Percentiles rank a stretch among this genome's conserved stretches.
Conservation (phyloP, 2,329 filamentous ascomycete genomes). For the Botrytis sinoallii region DNA sequence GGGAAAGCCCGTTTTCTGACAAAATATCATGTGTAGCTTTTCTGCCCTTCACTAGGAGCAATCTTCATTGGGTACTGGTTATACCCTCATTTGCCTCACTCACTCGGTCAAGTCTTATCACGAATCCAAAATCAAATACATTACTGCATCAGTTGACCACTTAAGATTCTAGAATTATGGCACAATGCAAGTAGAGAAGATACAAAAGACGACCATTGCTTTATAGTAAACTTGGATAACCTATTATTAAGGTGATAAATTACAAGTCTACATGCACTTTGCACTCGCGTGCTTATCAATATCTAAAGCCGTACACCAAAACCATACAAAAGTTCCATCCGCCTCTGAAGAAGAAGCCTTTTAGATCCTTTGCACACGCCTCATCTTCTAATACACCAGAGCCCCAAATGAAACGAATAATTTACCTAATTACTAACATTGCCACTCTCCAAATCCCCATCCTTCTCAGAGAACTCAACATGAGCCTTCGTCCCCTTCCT, state of each 20-base stretch:
- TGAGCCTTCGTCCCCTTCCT: not conserved
- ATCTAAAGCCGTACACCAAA: not conserved
- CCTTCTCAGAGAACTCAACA: not conserved
- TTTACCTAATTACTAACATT: not conserved
- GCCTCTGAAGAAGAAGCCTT: not conserved
- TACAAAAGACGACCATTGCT: too few species aligned
- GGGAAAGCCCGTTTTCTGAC: not conserved
- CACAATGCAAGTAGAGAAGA: not conserved
- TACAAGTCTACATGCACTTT: not conserved
- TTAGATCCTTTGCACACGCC: not conserved
- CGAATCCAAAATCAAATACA: not conserved
- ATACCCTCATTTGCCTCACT: not conserved
- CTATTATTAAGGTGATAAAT: not conserved
- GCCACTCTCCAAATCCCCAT: slow-evolving; percentile 1
- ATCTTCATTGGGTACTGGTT: not conserved
- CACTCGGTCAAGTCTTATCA: not conserved
- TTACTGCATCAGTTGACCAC: not conserved
- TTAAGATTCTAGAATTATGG: not conserved
- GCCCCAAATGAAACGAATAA: not conserved
- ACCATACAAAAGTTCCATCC: not conserved
- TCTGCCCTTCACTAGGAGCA: not conserved
- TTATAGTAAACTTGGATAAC: not conserved
- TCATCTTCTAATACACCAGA: not conserved
- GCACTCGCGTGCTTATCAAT: not conserved
- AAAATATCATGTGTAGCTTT: not conserved